Conservation (phyloP, 2,329 filamentous ascomycete genomes). For the Cladosporium sp. region DNA sequence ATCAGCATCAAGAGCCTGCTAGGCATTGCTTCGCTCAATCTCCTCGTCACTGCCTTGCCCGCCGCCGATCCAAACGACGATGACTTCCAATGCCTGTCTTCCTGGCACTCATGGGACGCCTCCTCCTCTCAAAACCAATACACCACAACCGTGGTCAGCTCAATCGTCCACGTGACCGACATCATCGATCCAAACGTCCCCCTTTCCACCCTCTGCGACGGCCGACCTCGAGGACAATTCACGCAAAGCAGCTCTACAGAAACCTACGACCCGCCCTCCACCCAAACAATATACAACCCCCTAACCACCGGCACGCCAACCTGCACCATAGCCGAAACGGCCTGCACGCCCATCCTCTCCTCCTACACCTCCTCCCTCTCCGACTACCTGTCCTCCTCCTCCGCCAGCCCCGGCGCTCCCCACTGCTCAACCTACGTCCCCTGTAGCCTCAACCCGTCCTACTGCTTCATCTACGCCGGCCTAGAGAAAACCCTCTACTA, state of each 20-base stretch:
- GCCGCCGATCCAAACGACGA: no score
- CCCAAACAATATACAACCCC: no score
- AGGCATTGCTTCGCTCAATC: no score
- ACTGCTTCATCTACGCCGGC: not conserved
- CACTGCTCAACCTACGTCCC: not conserved
- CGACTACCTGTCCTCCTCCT: not conserved
- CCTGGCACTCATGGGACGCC: not conserved
- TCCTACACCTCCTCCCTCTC: not conserved
- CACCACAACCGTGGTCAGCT: not conserved
- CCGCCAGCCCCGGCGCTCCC: not conserved
- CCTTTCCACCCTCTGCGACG: not conserved
- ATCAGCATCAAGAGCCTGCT: not conserved
- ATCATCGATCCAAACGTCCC: slow-evolving; percentile 1
- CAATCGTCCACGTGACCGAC: not conserved
- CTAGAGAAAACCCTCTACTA: not conserved
- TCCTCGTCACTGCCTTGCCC: no score
- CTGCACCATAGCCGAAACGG: no score
- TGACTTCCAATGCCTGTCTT: not conserved
- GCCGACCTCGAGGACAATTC: no score
- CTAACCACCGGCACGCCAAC: no score
- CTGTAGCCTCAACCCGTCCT: not conserved
- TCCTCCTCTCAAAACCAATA: not conserved
- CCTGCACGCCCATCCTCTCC: not conserved
- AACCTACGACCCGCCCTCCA: no score
- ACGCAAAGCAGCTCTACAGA: no score